Evolutionary conservation across 345 rosid genomes (phyloP), one percentile per base, ranked within the genome.

Genomic region (Gynandropsis gynandra): DNA sequence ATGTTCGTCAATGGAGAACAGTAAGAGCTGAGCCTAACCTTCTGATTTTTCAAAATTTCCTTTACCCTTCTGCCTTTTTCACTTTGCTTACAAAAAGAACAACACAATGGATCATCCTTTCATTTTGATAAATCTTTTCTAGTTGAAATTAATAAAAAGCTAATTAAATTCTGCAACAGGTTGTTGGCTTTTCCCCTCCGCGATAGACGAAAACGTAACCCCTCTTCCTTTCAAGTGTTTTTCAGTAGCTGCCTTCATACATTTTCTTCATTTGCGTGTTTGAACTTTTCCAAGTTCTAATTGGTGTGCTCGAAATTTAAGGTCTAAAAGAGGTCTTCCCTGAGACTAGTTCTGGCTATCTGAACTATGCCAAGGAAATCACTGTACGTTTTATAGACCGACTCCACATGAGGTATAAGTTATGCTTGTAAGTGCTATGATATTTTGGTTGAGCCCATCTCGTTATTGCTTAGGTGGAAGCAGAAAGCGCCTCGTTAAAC

Each of bases 1-100:
- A 85, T 89, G 97, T 85, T 79, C 70, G 66, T 82, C 60, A 83
- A 89, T 51, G 97, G 89, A 67, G 72, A 83, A 58, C 78, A 72
- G 95, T 89, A 77, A 58, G 66, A 57, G 49, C 64, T 59, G 66
- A 57, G 49, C 64, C 74, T 52, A 58, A 65, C 48, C 56, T 67
- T 52, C 67, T 15, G 2, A 59, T 9, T 54, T 43, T 9, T 63
- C 24, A 16, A 3, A 19, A 29, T 21, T 47, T 55, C 50, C 8
- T 37, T 7, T 65, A 13, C 1, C 19, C 31, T 17, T 14, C 14
- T 50, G 42, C 36, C n/a, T n/a, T n/a, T n/a, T n/a, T n/a, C n/a
- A n/a, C n/a, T n/a, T n/a, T n/a, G n/a, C n/a, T n/a, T n/a, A n/a
- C n/a, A n/a, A n/a, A n/a, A n/a, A n/a, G n/a, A 13, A 13, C 41